These are phyloP conservation scores for Rubus parviflorus DNA, from an alignment of 306 rosid species.

Conservation along the genomic window DNA sequence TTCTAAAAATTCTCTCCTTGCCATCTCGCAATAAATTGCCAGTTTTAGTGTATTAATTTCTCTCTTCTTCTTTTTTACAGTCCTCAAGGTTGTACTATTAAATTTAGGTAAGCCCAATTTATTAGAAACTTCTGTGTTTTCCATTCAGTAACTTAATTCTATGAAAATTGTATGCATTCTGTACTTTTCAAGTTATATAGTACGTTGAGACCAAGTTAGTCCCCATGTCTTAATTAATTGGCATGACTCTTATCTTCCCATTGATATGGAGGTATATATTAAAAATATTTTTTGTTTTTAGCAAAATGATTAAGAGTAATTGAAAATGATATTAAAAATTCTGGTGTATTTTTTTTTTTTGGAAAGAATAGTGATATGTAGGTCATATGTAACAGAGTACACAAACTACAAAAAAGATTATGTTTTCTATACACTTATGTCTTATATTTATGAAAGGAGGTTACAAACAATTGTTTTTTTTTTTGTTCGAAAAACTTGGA, in stretches of 20 bases:
- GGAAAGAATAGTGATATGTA: background rate
- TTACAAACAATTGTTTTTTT: no score
- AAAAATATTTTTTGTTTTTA: no score
- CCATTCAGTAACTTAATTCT: background rate
- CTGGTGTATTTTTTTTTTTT: background rate
- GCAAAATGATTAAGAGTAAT: background rate
- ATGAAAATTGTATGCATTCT: background rate
- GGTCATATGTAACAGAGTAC: background rate
- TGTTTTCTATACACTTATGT: no score
- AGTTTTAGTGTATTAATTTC: background rate
- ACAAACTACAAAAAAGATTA: no score
- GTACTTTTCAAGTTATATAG: background rate
- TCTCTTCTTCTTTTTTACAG: background rate
- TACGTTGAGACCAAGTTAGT: background rate
- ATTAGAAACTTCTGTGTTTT: background rate
- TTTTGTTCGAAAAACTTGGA: no score
- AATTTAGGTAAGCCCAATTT: background rate
- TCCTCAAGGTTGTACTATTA: background rate
- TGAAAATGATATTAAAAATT: background rate
- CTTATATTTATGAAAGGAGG: no score
- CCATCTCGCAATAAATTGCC: background rate
- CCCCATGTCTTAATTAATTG: background rate
- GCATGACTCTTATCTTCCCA: background rate
- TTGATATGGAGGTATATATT: background rate
- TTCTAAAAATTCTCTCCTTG: constrained; percentile 23